Conservation (phyloP, 2,329 filamentous ascomycete species). For the Xylariaceae sp. region DNA sequence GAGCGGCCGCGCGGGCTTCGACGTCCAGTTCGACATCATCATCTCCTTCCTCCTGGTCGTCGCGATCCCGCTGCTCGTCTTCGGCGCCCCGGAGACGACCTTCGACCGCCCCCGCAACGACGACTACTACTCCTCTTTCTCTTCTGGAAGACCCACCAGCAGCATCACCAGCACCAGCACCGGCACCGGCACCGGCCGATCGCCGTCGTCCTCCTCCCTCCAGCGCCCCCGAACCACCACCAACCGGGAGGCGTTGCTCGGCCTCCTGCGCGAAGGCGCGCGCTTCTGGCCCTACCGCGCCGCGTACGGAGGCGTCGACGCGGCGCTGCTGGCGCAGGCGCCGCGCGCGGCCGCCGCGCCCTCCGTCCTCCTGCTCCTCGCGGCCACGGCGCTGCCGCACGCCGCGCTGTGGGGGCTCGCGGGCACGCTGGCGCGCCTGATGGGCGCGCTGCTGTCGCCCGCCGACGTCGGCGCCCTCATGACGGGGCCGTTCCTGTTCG, state of each 20-base stretch:
- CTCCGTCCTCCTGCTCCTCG: conserved; percentile 38
- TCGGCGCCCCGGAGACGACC: conserved; percentile 45
- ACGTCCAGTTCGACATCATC: conserved; percentile 44
- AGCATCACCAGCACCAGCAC: background rate
- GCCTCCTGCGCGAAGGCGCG: conserved; percentile 31
- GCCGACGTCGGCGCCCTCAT: conserved; percentile 37
- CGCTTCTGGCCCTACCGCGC: conserved; percentile 31
- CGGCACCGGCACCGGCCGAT: background rate
- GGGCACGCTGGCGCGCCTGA: conserved; percentile 38
- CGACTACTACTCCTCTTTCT: conserved; percentile 9
- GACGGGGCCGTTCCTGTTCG: conserved; percentile 35
- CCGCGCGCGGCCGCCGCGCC: conserved; percentile 42
- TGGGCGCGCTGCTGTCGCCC: conserved; percentile 32
- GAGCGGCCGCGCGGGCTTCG: conserved; percentile 31
- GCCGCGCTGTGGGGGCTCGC: conserved; percentile 40
- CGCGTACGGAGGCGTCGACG: conserved; percentile 15
- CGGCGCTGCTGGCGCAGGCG: conserved; percentile 32
- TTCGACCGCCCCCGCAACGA: conserved; percentile 32
- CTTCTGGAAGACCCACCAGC: too few species aligned
- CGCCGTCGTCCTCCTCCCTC: background rate
- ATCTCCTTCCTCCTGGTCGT: conserved; percentile 39
- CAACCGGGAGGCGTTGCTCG: conserved; percentile 24
- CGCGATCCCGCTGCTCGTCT: conserved; percentile 37
- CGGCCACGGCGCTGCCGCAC: conserved; percentile 37
- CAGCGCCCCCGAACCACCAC: conserved; percentile 12